Base-by-base conservation (phyloP, 768 basidiomycete genomes). In the Scleroderma bovista region DNA sequence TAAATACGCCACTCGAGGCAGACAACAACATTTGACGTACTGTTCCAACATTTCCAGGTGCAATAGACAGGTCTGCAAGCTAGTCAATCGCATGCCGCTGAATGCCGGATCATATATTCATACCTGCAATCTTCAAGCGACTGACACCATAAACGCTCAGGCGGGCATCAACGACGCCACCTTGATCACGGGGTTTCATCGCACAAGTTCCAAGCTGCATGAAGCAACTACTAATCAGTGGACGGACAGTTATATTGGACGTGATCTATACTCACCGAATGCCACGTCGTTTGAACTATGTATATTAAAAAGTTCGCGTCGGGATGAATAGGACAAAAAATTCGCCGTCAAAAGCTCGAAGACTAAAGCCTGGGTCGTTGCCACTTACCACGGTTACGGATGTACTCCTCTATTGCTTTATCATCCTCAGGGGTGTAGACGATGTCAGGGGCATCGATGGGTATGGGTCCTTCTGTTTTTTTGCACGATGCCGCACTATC, bases 141-240 rank as follows among this genome's bases (percentile, higher is more conserved):
- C 70, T 49, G 1, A 81, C 73, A 0, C 82, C 81, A 54, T 86
- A 84, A 7, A 86, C 83, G 50, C 80, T 82, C 42, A 86, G 60
- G 24, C 67, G 67, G 4, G 73, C 48, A 56, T 87, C 83, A 3
- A 87, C 81, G 6, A 88, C 85, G 4, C 84, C 86, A 2, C 74
- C 75, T 26, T 74, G 46, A 11, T 77, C 71, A 1, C 76, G 74
- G 1, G 80, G 73, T 61, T 84, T 84, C 84, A 86, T 86, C 0
- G 83, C 75, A 48, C 83, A 85, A 0, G 83, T 86, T 34, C 83
- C 83, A 3, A 81, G 68, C 81, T 83, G 46, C 34, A 23, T 15
- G 34, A 12, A 33, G 7, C 8, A 12, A 36, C 12, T 13, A 36
- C 34, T 20, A 3, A 20, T 40, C 1, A n/a, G 39, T 9, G 5